Evolutionary conservation across 2,329 filamentous ascomycete genomes (phyloP).

Genomic region (Aspergillus ruber): DNA sequence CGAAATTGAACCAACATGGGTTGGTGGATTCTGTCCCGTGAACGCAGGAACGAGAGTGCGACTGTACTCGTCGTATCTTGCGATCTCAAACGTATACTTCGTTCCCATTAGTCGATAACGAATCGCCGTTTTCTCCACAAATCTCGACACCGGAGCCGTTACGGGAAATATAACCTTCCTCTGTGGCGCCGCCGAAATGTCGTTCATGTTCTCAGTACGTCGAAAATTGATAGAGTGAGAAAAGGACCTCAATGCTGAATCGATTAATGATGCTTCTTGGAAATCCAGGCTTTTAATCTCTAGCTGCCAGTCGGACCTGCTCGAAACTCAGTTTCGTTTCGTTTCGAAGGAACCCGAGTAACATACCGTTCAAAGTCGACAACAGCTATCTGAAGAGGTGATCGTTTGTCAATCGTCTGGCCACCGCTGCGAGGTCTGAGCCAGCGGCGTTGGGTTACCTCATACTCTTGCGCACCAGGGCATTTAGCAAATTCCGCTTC

Average conservation of each 20-base stretch:
- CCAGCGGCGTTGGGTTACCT: conserved; percentile 30
- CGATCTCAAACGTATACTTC: conserved; percentile 37
- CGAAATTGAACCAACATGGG: conserved; percentile 12
- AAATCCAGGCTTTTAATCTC: conserved; percentile 36
- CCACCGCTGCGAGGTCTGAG: conserved; percentile 21
- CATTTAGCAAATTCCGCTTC: conserved; percentile 31
- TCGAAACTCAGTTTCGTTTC: conserved; percentile 3
- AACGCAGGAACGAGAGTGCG: conserved; percentile 8
- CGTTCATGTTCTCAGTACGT: conserved; percentile 10
- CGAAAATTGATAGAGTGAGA: conserved; percentile 23
- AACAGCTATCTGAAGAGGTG: conserved; percentile 30
- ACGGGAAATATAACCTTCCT: conserved; percentile 26
- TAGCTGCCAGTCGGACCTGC: conserved; percentile 36
- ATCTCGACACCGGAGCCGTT: conserved; percentile 19
- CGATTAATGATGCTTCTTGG: conserved; percentile 21
- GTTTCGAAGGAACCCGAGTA: background rate
- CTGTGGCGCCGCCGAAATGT: conserved; percentile 18
- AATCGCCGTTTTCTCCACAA: conserved; percentile 35
- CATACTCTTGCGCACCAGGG: conserved; percentile 24
- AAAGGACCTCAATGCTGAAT: conserved; percentile 21
- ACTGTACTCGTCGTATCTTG: conserved; percentile 36
- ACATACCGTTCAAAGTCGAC: conserved; percentile 32
- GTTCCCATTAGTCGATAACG: conserved; percentile 35
- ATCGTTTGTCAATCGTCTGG: conserved; percentile 13
- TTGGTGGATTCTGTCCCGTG: conserved; percentile 5